Base-by-base conservation (phyloP, 1,284 basidiomycete genomes). In the Leccinum fallax region DNA sequence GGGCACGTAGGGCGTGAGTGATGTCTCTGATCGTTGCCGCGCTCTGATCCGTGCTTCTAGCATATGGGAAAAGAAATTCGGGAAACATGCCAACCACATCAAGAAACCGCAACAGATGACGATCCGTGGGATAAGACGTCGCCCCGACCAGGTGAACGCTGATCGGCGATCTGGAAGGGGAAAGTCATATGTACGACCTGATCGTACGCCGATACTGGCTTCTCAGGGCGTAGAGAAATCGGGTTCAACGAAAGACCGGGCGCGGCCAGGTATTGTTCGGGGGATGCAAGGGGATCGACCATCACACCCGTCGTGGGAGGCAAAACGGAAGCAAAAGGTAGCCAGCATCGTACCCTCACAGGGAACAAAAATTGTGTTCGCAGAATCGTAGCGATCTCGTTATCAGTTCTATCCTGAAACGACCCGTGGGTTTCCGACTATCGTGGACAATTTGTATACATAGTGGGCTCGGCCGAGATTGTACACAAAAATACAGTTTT, bases 11-110 rank as follows among this genome's bases (percentile, higher is more conserved):
- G 79, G 93, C 92, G 93, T 97, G 76, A 84, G 94, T 89, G 10
- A 28, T 34, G 49, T 53, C 4, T 40, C 10, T 34, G 24, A 3
- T 28, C 11, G 34, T 34, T 60, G 51, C 28, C 28, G 38, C 30
- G 49, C 54, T 60, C 49, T 66, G 62, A 68, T 38, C 48, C 53
- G 15, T 48, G 16, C 21, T 5, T 21, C 19, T 69, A 97, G 95
- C 1, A 96, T 98, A 66, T 98, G 95, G 95, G 96, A 97, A 79
- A 96, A 95, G 79, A 98, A 96, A 77, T 98, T 88, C 71, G 96
- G 96, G 59, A 86, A 83, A 65, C 87, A 89, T 63, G 96, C 96
- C 13, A 97, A 96, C 74, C 96, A 98, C 77, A 83, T 96, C 76
- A 89, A 91, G 75, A 90, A 86, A 69, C 81, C 85, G 70, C 76